phyloP scores from a whole-genome alignment of 1,284 basidiomycete species.

The Cutaneotrichosporon mucoides region DNA sequence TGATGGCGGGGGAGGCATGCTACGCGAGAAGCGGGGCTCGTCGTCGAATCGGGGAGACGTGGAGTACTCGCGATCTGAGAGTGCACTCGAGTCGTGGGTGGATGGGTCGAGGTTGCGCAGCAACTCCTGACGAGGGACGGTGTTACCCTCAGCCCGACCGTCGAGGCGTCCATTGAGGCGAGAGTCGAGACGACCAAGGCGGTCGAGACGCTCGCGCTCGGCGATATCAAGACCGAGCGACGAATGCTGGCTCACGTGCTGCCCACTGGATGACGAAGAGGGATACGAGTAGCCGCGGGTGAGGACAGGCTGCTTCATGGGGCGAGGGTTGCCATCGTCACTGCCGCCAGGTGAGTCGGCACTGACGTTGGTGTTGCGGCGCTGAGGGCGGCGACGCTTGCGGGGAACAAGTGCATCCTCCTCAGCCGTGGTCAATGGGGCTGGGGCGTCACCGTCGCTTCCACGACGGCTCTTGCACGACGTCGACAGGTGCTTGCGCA shows the following conservation, averaged over 20 bases:
- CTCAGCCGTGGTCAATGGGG: slow-evolving; percentile 17
- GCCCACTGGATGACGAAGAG: not conserved
- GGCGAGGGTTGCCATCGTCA: slow-evolving; percentile 4
- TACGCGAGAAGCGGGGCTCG: not conserved
- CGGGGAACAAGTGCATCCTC: slow-evolving; percentile 21
- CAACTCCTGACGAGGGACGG: not conserved
- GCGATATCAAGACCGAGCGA: not conserved
- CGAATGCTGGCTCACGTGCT: not conserved
- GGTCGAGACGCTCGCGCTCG: slow-evolving; percentile 3
- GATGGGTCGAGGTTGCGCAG: not conserved
- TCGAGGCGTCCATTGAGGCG: slow-evolving; percentile 1
- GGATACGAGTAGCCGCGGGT: not conserved
- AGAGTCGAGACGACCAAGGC: slow-evolving; percentile 3
- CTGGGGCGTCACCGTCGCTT: slow-evolving; percentile 18
- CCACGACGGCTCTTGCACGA: slow-evolving; percentile 21
- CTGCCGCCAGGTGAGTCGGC: not conserved
- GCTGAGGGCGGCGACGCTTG: slow-evolving; percentile 20
- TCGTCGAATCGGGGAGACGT: not conserved
- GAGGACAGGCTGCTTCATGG: not conserved
- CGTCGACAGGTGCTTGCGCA: slow-evolving; percentile 23
- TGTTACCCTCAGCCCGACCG: not conserved
- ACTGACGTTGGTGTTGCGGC: slow-evolving; percentile 5
- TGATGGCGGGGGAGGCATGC: not conserved
- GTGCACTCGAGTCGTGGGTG: not conserved
- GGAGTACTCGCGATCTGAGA: not conserved